Evolutionary conservation across 257 asterid species (phyloP).

Genomic region (Solanum okadae): DNA sequence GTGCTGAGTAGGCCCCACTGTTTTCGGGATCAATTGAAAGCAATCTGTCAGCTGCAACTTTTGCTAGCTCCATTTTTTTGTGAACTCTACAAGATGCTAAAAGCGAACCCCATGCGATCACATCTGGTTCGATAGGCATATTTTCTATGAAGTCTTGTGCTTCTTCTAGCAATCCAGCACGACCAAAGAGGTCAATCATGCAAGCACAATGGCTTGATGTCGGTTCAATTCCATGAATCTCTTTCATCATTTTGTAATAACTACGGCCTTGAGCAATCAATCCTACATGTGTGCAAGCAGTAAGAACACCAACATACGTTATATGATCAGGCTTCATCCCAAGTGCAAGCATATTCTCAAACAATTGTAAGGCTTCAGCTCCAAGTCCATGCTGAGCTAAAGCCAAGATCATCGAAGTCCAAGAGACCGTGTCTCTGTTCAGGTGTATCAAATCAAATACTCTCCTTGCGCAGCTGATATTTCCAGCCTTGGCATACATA

Average conservation of each 20-base stretch:
- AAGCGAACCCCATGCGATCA: conserved; percentile 61
- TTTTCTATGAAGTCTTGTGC: conserved; percentile 55
- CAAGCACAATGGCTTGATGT: conserved; percentile 73
- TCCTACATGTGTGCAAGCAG: conserved; percentile 83
- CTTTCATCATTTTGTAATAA: conserved; percentile 65
- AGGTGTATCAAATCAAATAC: conserved; percentile 27
- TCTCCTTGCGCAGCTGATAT: conserved; percentile 38
- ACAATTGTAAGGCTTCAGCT: conserved; percentile 52
- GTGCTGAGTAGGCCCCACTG: conserved; percentile 82
- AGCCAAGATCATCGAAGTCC: conserved; percentile 85
- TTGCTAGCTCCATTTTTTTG: conserved; percentile 62
- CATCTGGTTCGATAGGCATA: conserved; percentile 70
- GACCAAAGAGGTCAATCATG: conserved; percentile 77
- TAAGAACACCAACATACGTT: conserved; percentile 72
- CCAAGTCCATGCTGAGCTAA: conserved; percentile 86
- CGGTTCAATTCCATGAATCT: conserved; percentile 51
- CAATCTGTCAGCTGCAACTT: conserved; percentile 61
- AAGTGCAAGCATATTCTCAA: conserved; percentile 51
- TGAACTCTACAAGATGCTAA: conserved; percentile 70
- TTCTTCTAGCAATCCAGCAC: conserved; percentile 74
- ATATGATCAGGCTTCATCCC: conserved; percentile 65
- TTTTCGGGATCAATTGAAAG: conserved; percentile 63
- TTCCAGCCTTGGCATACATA: conserved; percentile 85
- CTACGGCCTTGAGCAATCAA: conserved; percentile 64
- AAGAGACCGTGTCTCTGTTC: conserved; percentile 57